These are phyloP conservation scores for Escovopsis weberi DNA, from an alignment of 2,329 filamentous ascomycete genomes.

Conservation along the genomic window DNA sequence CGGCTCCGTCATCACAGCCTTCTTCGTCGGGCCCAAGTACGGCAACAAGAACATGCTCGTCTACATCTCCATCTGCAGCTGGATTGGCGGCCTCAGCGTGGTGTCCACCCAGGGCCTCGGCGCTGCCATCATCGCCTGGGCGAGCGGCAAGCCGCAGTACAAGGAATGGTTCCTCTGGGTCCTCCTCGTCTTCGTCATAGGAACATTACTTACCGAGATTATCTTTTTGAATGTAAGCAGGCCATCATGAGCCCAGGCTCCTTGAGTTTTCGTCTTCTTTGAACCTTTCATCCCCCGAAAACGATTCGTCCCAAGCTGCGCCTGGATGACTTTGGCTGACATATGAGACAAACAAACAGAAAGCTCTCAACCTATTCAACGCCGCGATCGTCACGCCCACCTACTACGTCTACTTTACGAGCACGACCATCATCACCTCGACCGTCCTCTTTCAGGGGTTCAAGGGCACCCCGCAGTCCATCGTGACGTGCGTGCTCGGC, in stretches of 20 bases:
- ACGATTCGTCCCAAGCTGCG: neutral
- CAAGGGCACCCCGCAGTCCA: constrained; percentile 67
- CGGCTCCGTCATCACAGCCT: constrained; percentile 53
- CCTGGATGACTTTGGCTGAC: no score
- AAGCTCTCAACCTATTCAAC: constrained; percentile 96
- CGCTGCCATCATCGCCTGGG: constrained; percentile 78
- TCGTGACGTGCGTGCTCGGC: constrained; percentile 80
- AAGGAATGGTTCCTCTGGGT: constrained; percentile 97
- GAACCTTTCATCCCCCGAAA: no score
- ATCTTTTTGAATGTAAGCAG: constrained; percentile 81
- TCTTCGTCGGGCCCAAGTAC: constrained; percentile 75
- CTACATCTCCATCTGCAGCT: constrained; percentile 90
- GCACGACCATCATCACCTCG: constrained; percentile 85
- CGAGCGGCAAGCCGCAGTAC: constrained; percentile 70
- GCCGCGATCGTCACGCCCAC: constrained; percentile 93
- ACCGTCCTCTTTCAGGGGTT: constrained; percentile 88
- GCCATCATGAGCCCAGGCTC: neutral
- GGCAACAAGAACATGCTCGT: constrained; percentile 97
- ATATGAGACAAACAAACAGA: constrained; percentile 37
- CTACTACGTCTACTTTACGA: constrained; percentile 98
- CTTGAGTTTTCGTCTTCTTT: no score
- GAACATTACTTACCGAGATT: constrained; percentile 84
- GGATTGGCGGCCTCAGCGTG: constrained; percentile 86
- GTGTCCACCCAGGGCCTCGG: constrained; percentile 90
- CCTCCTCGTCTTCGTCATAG: constrained; percentile 75